Base-by-base conservation (phyloP, 2,329 filamentous ascomycete species). In the Colletotrichum phormii region DNA sequence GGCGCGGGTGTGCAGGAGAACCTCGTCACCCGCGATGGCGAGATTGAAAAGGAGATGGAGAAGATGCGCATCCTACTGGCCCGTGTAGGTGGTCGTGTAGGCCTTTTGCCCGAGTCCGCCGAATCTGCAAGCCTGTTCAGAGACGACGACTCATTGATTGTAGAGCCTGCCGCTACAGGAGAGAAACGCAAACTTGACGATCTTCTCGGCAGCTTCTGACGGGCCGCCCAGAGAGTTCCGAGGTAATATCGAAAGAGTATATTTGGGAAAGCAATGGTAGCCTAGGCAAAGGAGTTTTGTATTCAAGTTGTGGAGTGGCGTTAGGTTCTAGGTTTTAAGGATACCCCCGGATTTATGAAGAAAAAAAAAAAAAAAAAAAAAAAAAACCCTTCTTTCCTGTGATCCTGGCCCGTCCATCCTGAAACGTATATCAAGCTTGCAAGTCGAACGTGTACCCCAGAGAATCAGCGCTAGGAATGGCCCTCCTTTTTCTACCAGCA, bases 31-130 rank as follows among this genome's bases (percentile, higher is more conserved):
- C 88, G 89, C 37, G 89, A 92, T 78, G 90, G 91, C 1, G 87
- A 90, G 60, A 80, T 95, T 11, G 92, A 92, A 78, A 84, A 84
- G 65, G 92, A 94, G 81, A 82, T 95, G 67, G 89, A 91, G 79
- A 88, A 87, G 74, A 93, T 92, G 87, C 87, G 91, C 42, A 84
- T 91, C 75, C 81, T 95, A 74, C 84, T 92, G 67, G 86, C 87
- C 1, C 85, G 91, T 31, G 90, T 93, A 0, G 86, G 87, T 5
- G 89, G 86, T 2, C 85, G 89, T 24, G 83, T 92, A 1, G 83
- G 81, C 13, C 78, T 79, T 68, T 70, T 88, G 18, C 79, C 82
- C 7, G 77, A 77, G 31, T 42, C 72, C 13, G 49, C 67, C 49
- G 71, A 74, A 22, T 76, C 67, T 26, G 55, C 51, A 15, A 62